phyloP scores from a whole-genome alignment of 2,329 filamentous ascomycete species.

The Clarireedia paspali region DNA sequence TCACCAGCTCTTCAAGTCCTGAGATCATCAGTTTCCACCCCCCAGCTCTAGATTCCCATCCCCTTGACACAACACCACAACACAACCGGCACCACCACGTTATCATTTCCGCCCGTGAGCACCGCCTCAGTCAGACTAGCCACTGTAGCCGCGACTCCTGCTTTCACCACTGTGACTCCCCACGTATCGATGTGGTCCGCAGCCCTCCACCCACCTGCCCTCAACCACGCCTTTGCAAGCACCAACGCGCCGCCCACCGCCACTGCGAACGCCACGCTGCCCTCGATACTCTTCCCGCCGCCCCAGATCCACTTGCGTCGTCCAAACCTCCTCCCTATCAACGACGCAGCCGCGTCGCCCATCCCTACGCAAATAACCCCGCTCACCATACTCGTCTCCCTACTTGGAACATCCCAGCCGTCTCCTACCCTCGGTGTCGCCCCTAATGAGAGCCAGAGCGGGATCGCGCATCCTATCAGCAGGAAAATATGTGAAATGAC shows the following conservation, averaged over 20 bases:
- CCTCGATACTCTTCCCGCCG: constrained; percentile 91
- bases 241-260: constrained; percentile 73
- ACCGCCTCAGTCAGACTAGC: constrained; percentile 93
- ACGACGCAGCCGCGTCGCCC: constrained; percentile 85
- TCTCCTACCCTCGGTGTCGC: neutral
- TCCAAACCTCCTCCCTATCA: constrained; percentile 82
- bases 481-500: constrained; percentile 96
- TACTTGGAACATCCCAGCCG: constrained; percentile 64
- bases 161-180: constrained; percentile 42
- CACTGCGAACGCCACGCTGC: constrained; percentile 69
- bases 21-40: too few relatives aligned
- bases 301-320: constrained; percentile 92
- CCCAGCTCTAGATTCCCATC: constrained; percentile 23
- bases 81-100: constrained; percentile 76
- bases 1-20: too few relatives aligned
- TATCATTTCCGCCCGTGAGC: constrained; percentile 94
- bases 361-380: constrained; percentile 93
- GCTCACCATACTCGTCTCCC: constrained; percentile 84
- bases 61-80: constrained; percentile 89
- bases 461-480: constrained; percentile 88
- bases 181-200: constrained; percentile 60
- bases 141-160: constrained; percentile 63
- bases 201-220: constrained; percentile 70
- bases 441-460: constrained; percentile 81
- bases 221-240: constrained; percentile 65